Evolutionary conservation across 2,329 filamentous ascomycete genomes (phyloP), one percentile per base, ranked within the genome.

Genomic region (Didymella glomerata): DNA sequence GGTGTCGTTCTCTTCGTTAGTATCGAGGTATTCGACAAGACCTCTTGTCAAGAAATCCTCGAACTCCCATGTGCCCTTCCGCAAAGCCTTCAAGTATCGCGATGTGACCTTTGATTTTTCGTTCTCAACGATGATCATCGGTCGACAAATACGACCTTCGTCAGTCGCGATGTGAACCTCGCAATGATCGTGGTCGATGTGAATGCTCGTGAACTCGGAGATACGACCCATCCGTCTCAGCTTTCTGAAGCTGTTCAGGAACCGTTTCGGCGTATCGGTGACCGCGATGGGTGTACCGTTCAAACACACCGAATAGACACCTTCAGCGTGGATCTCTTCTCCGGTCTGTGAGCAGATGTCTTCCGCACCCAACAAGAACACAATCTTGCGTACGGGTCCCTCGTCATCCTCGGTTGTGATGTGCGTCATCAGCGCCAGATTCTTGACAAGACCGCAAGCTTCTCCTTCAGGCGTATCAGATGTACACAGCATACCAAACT

Each of bases 381-480:
- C 88, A 75, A 96, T 88, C 70, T 92, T 89, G 69, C 89, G 90
- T 16, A 99, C 91, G 1, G 95, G 93, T 18, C 88, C 92, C 74
- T 98, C 95, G 56, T 97, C 93, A 56, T 96, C 92, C 64, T 97
- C 92, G 1, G 95, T 99, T 0, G 95, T 99, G 68, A 99, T 98
- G 73, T 99, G 96, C 50, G 96, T 99, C 95, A 99, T 99, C 57
- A 99, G 83, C 9, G 95, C 95, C 81, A 99, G 79, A 73, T 99
- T 99, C 83, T 99, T 99, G 68, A 99, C 93, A 57, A 99, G 81
- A 84, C 95, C 95, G 80, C 95, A 99, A 11, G 95, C 93, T 81
- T 99, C 95, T 79, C 95, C 95, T 88, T 99, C 95, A 7, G 95
- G 95, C 0, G 95, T 99, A 83, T 99, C 95, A 11, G 95, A 96